Evolutionary conservation across 345 rosid genomes (phyloP), one percentile per base, ranked within the genome.

Genomic region (Heritiera littoralis): DNA sequence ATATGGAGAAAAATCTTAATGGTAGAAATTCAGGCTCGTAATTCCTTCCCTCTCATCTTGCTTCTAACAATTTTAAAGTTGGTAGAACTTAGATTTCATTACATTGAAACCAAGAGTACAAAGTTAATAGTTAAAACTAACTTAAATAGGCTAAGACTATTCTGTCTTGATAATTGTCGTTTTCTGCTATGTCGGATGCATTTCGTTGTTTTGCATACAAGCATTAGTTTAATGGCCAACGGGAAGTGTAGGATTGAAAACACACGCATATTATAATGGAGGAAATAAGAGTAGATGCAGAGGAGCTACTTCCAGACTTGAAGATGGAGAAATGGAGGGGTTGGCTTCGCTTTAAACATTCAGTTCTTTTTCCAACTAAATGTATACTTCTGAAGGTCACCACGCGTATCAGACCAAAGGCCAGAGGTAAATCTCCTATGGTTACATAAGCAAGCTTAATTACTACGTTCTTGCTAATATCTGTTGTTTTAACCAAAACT

Each of bases 311-410:
- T 35, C 7, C 45, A 70, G 49, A 55, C 23, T 17, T 28, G 80
- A 82, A 81, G 84, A 84, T 84, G 89, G 77, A 65, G 64, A 81
- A 72, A 49, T 79, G 89, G 88, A 84, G 81, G 55, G 72, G 67
- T 12, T 86, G 87, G 88, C 76, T 75, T 18, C 73, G 77, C 72
- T 83, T 87, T 77, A 81, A 83, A 58, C 85, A 78, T 7, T 85
- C 85, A 49, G n/a, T 84, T 76, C 59, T 82, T 49, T 82, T 75
- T 40, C 81, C 81, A 5, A 66, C 85, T 1, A 88, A 89, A 84
- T 80, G 70, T 41, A 30, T 77, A 12, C 79, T 88, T 79, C 74
- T 78, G 49, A 88, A 87, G 86, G 40, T 85, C 78, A 74, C 81
- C 80, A 74, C 85, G n/a, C 72, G 80, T 51, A 73, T 87, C 74